Base-by-base conservation (phyloP, 202 grass and related monocot species). In the Dendrocalamus latiflorus region DNA sequence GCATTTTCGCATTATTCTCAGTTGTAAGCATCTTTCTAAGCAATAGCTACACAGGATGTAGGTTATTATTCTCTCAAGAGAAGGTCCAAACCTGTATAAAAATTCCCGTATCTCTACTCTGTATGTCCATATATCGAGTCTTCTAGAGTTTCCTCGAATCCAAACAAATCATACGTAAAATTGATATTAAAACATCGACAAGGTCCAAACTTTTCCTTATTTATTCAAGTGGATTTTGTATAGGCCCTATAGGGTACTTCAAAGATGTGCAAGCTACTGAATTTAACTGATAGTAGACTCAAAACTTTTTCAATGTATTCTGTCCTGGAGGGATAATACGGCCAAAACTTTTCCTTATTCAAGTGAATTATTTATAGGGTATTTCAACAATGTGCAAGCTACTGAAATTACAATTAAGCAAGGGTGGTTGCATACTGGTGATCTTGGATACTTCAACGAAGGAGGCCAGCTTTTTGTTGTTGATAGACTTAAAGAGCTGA, bases 341-440 rank as follows among this genome's bases (percentile, higher is more conserved):
- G 10, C 47, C 69, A 76, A 38, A 70, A 72, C 13, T 71, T 72
- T 58, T 89, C 9, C 56, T 39, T 72, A 74, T 70, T 55, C 36
- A n/a, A 78, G 14, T 72, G 12, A 21, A 69, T 68, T 68, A 37
- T 73, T 76, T 80, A 41, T 65, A 97, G 94, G 89, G 48, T 98
- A 98, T 93, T 88, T 94, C 65, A 94, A 94, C 84, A 95, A 98
- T 64, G 84, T 86, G 42, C 84, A 98, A 91, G 95, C 92, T 56
- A 98, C 92, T 85, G 83, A 83, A 65, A 89, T 90, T 30, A 98
- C 95, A 80, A 81, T 94, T 72, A 93, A 65, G 76, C 71, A 98
- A 83, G 92, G 92, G 25, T 98, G 95, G 95, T 85, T 98, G 69
- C 90, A 98, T 76, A 98, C 92, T 70, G 95, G 95, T 83, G 95